Evolutionary conservation across 148 eudicot genomes (phyloP).

Genomic region (Rhododendron ferrugineum): DNA sequence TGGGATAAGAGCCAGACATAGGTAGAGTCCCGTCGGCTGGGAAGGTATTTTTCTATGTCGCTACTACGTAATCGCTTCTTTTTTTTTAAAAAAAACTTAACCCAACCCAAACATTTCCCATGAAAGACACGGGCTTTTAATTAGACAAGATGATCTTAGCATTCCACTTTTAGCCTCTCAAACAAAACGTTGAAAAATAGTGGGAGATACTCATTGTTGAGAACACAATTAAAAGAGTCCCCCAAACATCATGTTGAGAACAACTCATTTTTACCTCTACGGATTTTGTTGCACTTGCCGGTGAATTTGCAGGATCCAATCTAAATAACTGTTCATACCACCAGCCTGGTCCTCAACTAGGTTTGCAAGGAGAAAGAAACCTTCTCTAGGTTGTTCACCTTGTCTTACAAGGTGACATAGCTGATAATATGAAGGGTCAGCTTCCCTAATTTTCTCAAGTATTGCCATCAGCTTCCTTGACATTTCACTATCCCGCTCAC

Average conservation of each 20-base stretch:
- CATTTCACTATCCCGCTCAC: constrained; percentile 54
- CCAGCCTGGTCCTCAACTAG: constrained; percentile 85
- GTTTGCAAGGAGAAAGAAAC: constrained; percentile 70
- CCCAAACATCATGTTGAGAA: background rate
- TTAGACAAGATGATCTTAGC: background rate
- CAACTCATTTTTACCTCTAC: constrained; percentile 36
- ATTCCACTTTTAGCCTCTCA: background rate
- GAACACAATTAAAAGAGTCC: background rate
- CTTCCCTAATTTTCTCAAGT: constrained; percentile 54
- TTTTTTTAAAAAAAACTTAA: background rate
- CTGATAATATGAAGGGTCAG: constrained; percentile 69
- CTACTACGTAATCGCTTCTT: background rate
- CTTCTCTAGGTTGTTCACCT: constrained; percentile 97
- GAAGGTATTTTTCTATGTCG: background rate
- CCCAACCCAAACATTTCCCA: background rate
- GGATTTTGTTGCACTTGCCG: constrained; percentile 84
- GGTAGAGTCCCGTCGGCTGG: background rate
- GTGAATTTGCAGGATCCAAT: constrained; percentile 75
- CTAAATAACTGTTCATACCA: constrained; percentile 69
- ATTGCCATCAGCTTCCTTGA: constrained; percentile 68
- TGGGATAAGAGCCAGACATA: background rate
- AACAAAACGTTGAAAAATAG: background rate
- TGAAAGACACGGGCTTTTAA: background rate
- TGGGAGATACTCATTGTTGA: background rate
- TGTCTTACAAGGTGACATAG: constrained; percentile 85